Percentiles rank a stretch among this genome's conserved stretches.
Evolutionary conservation across 345 rosid genomes (phyloP).

Genomic region (Dipteronia dyeriana): DNA sequence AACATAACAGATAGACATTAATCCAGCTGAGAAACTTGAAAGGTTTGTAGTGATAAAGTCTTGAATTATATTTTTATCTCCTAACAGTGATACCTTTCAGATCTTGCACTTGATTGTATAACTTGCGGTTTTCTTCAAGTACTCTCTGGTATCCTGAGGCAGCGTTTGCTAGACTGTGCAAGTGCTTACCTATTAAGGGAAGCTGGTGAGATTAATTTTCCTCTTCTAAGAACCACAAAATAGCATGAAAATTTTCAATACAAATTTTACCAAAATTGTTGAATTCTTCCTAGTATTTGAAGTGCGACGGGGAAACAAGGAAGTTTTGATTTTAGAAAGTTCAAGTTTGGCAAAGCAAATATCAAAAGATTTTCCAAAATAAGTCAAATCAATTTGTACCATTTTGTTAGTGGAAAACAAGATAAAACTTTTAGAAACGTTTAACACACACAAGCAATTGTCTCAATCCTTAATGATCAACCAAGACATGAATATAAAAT

Average conservation of each 20-base stretch:
- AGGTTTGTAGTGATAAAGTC: conserved; percentile 6
- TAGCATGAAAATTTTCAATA: conserved; percentile 13
- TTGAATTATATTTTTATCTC: background rate
- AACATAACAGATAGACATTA: conserved; percentile 20
- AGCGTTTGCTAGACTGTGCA: conserved; percentile 64
- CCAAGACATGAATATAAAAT: too few relatives aligned
- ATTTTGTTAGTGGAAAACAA: too few relatives aligned
- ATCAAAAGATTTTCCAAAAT: too few relatives aligned
- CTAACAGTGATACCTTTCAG: conserved; percentile 61
- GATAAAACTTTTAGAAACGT: too few relatives aligned
- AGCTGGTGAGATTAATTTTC: conserved; percentile 24
- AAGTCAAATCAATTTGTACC: too few relatives aligned
- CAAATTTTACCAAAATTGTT: conserved; percentile 53
- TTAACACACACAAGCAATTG: too few relatives aligned
- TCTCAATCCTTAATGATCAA: too few relatives aligned
- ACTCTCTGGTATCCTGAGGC: conserved; percentile 87
- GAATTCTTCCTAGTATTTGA: conserved; percentile 65
- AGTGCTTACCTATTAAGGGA: conserved; percentile 60
- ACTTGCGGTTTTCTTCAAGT: conserved; percentile 88
- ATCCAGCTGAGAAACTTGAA: background rate
- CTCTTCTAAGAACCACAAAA: conserved; percentile 20
- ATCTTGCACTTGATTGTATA: conserved; percentile 94
- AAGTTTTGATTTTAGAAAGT: too few relatives aligned
- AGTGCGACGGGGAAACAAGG: too few relatives aligned
- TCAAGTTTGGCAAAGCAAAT: too few relatives aligned